Percentiles rank a stretch among this genome's conserved stretches.
These are phyloP conservation scores for Rhizodiscina lignyota DNA, from an alignment of 495 filamentous ascomycete genomes.

Conservation along the genomic window DNA sequence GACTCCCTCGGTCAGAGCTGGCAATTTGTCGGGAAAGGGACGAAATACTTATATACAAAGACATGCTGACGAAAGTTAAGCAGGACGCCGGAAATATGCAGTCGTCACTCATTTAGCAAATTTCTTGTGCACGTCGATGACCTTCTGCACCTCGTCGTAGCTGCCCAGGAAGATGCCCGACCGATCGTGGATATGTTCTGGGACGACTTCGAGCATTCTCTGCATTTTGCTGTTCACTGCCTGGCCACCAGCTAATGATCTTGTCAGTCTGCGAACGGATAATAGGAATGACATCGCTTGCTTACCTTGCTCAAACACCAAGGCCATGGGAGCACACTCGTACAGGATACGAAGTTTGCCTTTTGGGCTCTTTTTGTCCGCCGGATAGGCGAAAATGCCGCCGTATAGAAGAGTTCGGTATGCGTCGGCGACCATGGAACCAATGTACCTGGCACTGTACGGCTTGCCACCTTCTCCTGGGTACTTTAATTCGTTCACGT, in stretches of 20 bases:
- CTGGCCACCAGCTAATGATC: slow-evolving; percentile 59
- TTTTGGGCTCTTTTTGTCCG: slow-evolving; percentile 95
- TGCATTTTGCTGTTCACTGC: slow-evolving; percentile 78
- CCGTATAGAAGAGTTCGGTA: slow-evolving; percentile 92
- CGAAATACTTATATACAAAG: background rate
- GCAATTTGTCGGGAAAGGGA: too few species aligned
- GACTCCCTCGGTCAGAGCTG: too few species aligned
- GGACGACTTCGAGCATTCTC: slow-evolving; percentile 77
- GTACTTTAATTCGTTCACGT: slow-evolving; percentile 77
- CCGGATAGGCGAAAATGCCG: slow-evolving; percentile 92
- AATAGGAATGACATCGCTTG: slow-evolving; percentile 5
- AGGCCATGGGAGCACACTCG: slow-evolving; percentile 97
- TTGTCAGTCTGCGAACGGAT: slow-evolving; percentile 4
- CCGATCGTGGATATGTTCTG: slow-evolving; percentile 87
- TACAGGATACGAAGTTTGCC: slow-evolving; percentile 95
- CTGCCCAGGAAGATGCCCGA: slow-evolving; percentile 94
- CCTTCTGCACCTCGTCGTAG: slow-evolving; percentile 87
- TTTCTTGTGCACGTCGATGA: slow-evolving; percentile 53
- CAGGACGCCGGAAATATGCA: too few species aligned
- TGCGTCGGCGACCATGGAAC: slow-evolving; percentile 94
- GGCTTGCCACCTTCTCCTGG: slow-evolving; percentile 64
- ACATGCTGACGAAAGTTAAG: too few species aligned
- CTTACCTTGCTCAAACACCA: slow-evolving; percentile 96
- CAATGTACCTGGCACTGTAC: slow-evolving; percentile 89
- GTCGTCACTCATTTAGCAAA: too few species aligned